These are phyloP conservation scores for Aureobasidium melanogenum DNA, from an alignment of 2,329 filamentous ascomycete species.

Conservation along the genomic window DNA sequence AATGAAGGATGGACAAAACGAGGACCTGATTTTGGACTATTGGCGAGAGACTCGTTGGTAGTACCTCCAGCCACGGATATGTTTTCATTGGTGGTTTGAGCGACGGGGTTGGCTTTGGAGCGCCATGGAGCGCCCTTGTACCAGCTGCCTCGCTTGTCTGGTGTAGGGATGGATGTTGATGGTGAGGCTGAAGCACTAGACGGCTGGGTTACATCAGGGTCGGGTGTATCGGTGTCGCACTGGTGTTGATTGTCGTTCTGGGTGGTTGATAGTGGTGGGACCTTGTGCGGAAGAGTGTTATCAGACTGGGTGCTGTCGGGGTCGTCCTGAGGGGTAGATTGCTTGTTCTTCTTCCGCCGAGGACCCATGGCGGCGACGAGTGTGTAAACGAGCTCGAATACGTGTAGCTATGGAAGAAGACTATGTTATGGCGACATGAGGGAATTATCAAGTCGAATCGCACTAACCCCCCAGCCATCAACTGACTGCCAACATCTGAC, in stretches of 20 bases:
- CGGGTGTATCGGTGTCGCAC: not conserved
- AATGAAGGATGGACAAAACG: conserved; percentile 15
- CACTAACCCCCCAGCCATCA: not conserved
- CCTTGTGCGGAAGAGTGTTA: not conserved
- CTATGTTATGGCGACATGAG: not conserved
- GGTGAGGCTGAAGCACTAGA: not conserved
- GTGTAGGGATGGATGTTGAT: not conserved
- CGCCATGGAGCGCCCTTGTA: conserved; percentile 34
- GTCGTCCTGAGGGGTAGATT: conserved; percentile 5
- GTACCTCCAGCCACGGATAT: conserved; percentile 36
- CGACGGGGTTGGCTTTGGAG: conserved; percentile 37
- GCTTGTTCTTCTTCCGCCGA: conserved; percentile 33
- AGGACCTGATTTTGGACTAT: conserved; percentile 18
- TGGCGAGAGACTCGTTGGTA: conserved; percentile 30
- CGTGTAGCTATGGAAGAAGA: not conserved
- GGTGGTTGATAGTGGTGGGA: not conserved
- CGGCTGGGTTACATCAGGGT: not conserved
- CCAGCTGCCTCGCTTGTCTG: conserved; percentile 32
- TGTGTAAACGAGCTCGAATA: not conserved
- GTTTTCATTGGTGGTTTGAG: conserved; percentile 38
- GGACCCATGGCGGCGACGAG: conserved; percentile 10
- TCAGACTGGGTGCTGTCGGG: conserved; percentile 5
- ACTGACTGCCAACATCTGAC: conserved; percentile 4
- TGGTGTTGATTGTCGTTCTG: not conserved
- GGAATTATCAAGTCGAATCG: no score